Percentiles rank a stretch among this genome's conserved stretches.
Evolutionary conservation across 345 rosid species (phyloP).

Genomic region (Lenwebbia sp.): DNA sequence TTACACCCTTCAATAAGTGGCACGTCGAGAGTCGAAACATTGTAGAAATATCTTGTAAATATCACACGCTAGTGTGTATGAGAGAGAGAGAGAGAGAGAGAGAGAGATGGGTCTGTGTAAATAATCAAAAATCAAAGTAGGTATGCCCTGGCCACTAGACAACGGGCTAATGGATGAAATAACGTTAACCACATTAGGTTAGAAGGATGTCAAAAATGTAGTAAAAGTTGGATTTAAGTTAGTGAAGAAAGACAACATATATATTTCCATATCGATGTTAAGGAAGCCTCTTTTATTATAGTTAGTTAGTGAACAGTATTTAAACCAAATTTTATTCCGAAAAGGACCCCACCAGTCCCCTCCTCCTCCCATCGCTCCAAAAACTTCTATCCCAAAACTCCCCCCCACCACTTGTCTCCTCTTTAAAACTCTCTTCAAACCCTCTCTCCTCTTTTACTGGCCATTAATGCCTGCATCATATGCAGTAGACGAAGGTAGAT

Average conservation of each 20-base stretch:
- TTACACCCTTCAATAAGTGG: too few species aligned
- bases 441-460: not conserved
- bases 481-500: not conserved
- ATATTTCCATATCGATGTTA: not conserved
- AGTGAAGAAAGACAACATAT: not conserved
- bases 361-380: not conserved
- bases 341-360: not conserved
- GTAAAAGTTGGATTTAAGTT: not conserved
- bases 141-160: too few species aligned
- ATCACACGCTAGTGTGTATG: too few species aligned
- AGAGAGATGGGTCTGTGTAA: too few species aligned
- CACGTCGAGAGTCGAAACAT: too few species aligned
- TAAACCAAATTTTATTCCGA: not conserved
- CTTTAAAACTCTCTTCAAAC: not conserved
- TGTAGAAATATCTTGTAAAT: too few species aligned
- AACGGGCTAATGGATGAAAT: too few species aligned
- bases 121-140: too few species aligned
- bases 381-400: not conserved
- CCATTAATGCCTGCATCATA: not conserved
- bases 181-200: too few species aligned
- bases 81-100: too few species aligned
- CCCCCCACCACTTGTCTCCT: not conserved
- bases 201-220: too few species aligned
- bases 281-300: not conserved
- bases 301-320: not conserved